Evolutionary conservation across 768 basidiomycete species (phyloP).

Genomic region (Agrocybe pediades): DNA sequence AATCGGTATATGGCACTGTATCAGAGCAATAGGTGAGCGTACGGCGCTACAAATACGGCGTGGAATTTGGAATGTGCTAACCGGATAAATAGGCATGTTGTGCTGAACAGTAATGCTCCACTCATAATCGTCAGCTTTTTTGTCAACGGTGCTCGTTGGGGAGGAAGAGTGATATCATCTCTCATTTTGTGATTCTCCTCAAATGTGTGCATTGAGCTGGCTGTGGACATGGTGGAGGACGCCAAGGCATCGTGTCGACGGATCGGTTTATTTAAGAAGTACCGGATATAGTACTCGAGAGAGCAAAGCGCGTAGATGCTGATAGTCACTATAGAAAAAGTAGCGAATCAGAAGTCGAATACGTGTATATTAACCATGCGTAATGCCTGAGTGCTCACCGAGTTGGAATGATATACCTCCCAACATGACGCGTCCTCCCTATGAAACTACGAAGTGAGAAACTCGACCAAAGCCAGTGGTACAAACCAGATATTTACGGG

Average conservation of each 20-base stretch:
- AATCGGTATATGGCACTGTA: constrained; percentile 52
- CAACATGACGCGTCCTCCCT: constrained; percentile 54
- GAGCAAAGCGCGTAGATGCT: constrained; percentile 42
- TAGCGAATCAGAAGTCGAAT: too few species aligned
- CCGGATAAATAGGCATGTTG: constrained; percentile 16
- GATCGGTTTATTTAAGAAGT: constrained; percentile 7
- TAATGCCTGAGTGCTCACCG: constrained; percentile 29
- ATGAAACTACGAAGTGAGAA: background rate
- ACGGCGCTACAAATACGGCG: background rate
- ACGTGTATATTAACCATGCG: background rate
- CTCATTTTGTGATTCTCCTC: background rate
- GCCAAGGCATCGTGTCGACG: background rate
- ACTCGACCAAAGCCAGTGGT: background rate
- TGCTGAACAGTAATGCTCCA: constrained; percentile 11
- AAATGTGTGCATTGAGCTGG: background rate
- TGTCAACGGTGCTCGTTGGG: constrained; percentile 1
- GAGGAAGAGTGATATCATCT: background rate
- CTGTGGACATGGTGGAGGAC: background rate
- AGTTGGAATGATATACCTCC: constrained; percentile 66
- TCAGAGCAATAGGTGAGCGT: background rate
- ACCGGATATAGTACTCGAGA: constrained; percentile 10
- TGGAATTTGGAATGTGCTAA: background rate
- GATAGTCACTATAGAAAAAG: constrained; percentile 50
- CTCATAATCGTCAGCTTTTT: constrained; percentile 11
- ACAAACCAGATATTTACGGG: constrained; percentile 8